Base-by-base conservation (phyloP, 345 rosid genomes). In the Xanthoceras sorbifolium region DNA sequence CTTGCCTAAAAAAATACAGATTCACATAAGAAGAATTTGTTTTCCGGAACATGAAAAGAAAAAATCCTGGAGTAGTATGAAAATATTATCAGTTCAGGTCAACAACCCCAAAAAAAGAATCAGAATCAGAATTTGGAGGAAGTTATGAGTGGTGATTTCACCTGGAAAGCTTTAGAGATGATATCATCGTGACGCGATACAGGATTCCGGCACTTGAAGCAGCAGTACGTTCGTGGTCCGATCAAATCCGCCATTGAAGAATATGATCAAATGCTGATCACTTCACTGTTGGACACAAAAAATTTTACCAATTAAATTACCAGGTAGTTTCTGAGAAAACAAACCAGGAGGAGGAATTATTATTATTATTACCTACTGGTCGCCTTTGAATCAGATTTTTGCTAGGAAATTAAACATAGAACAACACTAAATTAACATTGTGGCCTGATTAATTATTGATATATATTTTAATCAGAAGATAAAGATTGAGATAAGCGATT, bases 171-270 rank as follows among this genome's bases (percentile, higher is more conserved):
- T 64, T 83, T 87, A 12, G 85, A 85, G 64, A 85, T 42, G 31
- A 85, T 82, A 73, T 87, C 88, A 44, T 83, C 86, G 17, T 85
- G 90, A 18, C 85, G 67, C 11, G 84, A 81, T 9, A 85, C 78
- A 9, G 23, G 71, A 70, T 83, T 87, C 48, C 83, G 67, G 77
- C 90, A 85, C 73, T 70, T 85, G 65, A 52, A 82, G 77, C 90
- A 87, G 72, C 87, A 66, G 75, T 85, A 87, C n/a, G 76, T 26
- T 60, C 85, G 72, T 32, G 75, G 76, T 48, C 77, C 83, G n/a
- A 61, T 65, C 62, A 77, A 52, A 60, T 83, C 82, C 48, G 72
- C 84, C 86, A 85, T 85, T 76, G 57, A 72, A 23, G 71, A 59
- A 44, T 18, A 38, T 11, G 29, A 9, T n/a, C 20, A 60, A 26